Conservation (phyloP, 805 yeast species). For the Sungouiozyma intestinalis region DNA sequence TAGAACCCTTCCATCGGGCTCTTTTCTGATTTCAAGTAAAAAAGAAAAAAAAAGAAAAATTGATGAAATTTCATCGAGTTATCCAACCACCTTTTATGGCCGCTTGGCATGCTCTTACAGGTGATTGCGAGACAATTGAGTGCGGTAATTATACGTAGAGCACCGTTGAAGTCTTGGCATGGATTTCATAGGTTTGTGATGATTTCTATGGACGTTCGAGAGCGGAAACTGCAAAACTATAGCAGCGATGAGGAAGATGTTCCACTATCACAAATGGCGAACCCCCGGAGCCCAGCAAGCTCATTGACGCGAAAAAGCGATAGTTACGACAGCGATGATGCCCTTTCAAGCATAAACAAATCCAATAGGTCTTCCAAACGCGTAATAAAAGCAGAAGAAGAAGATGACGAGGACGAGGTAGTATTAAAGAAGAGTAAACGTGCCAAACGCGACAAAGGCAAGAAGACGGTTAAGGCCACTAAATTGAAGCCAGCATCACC, state of each 20-base stretch:
- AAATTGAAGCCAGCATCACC: neutral
- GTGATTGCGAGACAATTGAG: neutral
- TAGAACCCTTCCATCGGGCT: too few species aligned
- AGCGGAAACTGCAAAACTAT: too few species aligned
- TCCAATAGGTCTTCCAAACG: constrained; percentile 5
- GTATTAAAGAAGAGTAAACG: too few species aligned
- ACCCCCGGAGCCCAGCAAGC: constrained; percentile 8
- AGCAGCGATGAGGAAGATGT: constrained; percentile 10
- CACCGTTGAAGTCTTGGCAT: neutral
- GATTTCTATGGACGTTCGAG: neutral
- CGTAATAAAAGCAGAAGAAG: constrained; percentile 15
- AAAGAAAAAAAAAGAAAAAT: too few species aligned
- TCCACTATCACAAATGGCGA: constrained; percentile 10
- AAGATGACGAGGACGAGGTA: constrained; percentile 26
- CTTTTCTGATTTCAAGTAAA: too few species aligned
- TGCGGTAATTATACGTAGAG: neutral
- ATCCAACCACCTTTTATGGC: too few species aligned
- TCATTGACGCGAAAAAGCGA: constrained; percentile 3
- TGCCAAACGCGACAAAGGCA: neutral
- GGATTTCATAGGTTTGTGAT: neutral
- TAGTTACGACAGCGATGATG: constrained; percentile 21
- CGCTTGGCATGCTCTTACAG: too few species aligned
- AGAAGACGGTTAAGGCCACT: neutral
- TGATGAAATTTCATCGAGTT: too few species aligned
- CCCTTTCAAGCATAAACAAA: constrained; percentile 1